Evolutionary conservation across 2,329 filamentous ascomycete species (phyloP), one percentile per base, ranked within the genome.

Genomic region (Neonectria sp.): DNA sequence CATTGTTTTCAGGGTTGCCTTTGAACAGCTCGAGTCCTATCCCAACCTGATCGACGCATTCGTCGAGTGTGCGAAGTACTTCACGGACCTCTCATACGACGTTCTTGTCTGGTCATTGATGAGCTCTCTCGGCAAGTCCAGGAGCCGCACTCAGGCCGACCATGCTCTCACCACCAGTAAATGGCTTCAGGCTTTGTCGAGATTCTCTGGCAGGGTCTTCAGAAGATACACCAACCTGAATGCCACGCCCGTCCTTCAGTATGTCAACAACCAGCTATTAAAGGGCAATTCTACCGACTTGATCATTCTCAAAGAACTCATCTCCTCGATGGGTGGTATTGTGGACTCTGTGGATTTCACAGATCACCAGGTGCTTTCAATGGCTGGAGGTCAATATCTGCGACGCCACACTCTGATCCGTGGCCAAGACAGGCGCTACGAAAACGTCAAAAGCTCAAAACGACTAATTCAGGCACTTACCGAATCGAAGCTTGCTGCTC

Each of bases 31-130:
- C 66, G 95, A 99, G 80, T 92, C 93, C 0, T 99, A 99, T 79
- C 93, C 93, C 78, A 99, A 98, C 77, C 88, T 99, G 68, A 97
- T 97, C 63, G 94, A 97, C 68, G 94, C 94, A 6, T 94, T 99
- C 68, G 95, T 98, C 15, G 95, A 98, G 78, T 98, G 95, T 76
- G 95, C 94, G 45, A 92, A 94, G 75, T 98, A 98, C 79, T 98
- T 98, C 74, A 97, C 95, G 1, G 91, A 93, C 61, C 84, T 99
- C 43, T 95, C 94, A 0, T 97, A 97, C 78, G 96, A 99, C 79
- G 93, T 97, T 35, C 86, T 99, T 51, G 93, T 94, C 4, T 99
- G 95, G 95, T 94, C 94, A 24, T 85, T 99, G 51, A 90, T 99
- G 81, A 97, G 91, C 76, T 90, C 90, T 2, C 82, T 92, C 13